Percentiles rank a stretch among this genome's conserved stretches.
Evolutionary conservation across 352 stramenopile genomes (phyloP).

Genomic region (Saprolegnia diclina): DNA sequence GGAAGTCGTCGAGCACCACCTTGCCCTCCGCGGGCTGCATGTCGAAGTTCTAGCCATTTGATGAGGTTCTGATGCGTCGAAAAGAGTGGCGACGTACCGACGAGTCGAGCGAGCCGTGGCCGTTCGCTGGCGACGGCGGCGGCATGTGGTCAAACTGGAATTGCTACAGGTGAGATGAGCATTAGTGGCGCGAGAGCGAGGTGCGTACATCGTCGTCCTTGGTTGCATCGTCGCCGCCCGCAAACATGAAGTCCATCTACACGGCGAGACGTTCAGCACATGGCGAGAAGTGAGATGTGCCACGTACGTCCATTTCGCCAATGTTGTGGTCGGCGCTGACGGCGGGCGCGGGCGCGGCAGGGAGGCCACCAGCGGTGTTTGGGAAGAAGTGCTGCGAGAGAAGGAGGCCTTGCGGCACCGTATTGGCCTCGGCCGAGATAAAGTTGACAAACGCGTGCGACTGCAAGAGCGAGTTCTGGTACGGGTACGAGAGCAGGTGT

Average conservation of each 20-base stretch:
- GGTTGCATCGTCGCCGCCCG: constrained; percentile 39
- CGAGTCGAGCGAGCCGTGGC: constrained; percentile 25
- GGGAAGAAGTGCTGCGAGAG: constrained; percentile 18
- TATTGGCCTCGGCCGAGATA: constrained; percentile 69
- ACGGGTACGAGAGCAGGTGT: constrained; percentile 66
- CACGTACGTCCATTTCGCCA: constrained; percentile 66
- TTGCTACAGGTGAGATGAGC: constrained; percentile 31
- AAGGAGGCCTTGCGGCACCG: constrained; percentile 28
- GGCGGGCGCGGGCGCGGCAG: constrained; percentile 24
- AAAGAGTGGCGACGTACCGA: too few relatives aligned
- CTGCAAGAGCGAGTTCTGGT: constrained; percentile 53
- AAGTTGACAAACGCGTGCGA: constrained; percentile 82
- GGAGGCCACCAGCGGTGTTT: not conserved
- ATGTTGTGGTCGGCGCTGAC: constrained; percentile 46
- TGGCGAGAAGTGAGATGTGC: not conserved
- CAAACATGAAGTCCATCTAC: constrained; percentile 72
- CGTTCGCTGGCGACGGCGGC: constrained; percentile 35
- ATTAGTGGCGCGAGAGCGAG: not conserved
- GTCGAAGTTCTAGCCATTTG: constrained; percentile 27
- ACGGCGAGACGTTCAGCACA: constrained; percentile 8
- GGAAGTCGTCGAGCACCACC: constrained; percentile 89
- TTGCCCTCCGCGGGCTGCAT: constrained; percentile 44
- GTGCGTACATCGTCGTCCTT: constrained; percentile 45
- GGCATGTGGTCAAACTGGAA: constrained; percentile 26
- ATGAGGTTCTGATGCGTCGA: too few relatives aligned